Conservation (phyloP, 257 asterid species). For the Rhazya stricta region DNA sequence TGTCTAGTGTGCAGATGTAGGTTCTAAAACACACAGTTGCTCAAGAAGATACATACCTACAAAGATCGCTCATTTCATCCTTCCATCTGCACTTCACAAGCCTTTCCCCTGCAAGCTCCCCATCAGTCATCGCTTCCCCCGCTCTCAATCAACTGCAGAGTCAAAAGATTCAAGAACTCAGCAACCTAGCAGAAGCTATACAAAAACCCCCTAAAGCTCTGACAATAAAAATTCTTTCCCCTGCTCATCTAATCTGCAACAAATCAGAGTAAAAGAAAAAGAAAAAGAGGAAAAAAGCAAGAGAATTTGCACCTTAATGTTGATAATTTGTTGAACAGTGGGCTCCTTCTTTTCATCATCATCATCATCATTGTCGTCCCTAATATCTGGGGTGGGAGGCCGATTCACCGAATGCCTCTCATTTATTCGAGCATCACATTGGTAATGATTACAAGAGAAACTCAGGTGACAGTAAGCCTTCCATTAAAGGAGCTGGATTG, state of each 20-base stretch:
- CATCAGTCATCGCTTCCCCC: not conserved
- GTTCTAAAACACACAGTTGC: not conserved
- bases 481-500: too few relatives aligned
- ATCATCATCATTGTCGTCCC: not conserved
- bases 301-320: not conserved
- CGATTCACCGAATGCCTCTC: not conserved
- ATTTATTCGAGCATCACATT: too few relatives aligned
- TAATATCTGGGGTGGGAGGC: not conserved
- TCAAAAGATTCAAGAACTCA: not conserved
- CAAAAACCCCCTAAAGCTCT: not conserved
- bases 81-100: not conserved
- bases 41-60: not conserved
- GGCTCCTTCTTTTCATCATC: not conserved
- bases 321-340: not conserved
- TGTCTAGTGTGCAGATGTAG: not conserved
- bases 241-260: not conserved
- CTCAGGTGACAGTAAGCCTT: too few relatives aligned
- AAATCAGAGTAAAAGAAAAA: not conserved
- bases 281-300: not conserved
- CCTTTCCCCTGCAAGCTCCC: not conserved
- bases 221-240: too few relatives aligned
- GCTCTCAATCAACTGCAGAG: not conserved
- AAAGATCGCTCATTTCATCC: slow-evolving; percentile 1
- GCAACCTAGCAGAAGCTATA: not conserved
- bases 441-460: too few relatives aligned